Evolutionary conservation across 352 stramenopile species (phyloP).

Genomic region (Globisporangium alternatum): DNA sequence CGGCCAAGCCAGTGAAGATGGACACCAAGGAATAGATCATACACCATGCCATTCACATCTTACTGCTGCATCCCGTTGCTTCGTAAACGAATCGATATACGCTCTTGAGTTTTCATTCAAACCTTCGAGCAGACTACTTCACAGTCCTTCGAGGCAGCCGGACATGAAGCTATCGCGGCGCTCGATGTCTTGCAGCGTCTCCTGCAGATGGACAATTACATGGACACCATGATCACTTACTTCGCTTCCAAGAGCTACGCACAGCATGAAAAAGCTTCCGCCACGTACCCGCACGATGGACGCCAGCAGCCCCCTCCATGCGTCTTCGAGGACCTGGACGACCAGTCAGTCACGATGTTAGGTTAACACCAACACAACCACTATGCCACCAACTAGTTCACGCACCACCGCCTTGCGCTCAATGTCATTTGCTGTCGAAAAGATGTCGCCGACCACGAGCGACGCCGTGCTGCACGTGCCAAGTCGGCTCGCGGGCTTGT

Average conservation of each 20-base stretch:
- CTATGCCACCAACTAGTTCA: neutral
- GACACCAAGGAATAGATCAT: constrained; percentile 45
- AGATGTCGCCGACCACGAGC: constrained; percentile 40
- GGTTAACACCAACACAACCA: neutral
- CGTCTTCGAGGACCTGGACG: constrained; percentile 45
- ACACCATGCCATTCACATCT: too few species aligned
- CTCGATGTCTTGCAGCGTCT: constrained; percentile 70
- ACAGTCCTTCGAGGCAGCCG: constrained; percentile 64
- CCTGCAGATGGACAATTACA: constrained; percentile 20
- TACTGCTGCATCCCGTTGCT: neutral
- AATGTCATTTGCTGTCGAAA: constrained; percentile 40
- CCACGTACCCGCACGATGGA: constrained; percentile 50
- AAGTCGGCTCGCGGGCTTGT: neutral
- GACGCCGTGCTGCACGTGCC: constrained; percentile 14
- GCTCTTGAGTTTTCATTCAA: neutral
- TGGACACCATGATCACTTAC: neutral
- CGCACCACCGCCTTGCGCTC: constrained; percentile 51
- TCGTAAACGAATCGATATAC: constrained; percentile 2
- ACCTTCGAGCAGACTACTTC: constrained; percentile 4
- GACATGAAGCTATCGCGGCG: constrained; percentile 62
- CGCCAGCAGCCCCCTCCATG: constrained; percentile 50
- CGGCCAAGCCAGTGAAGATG: constrained; percentile 43
- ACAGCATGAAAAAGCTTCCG: too few species aligned
- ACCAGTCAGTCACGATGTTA: neutral
- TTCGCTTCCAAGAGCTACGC: too few species aligned